Percentiles rank a stretch among this genome's conserved stretches.
phyloP scores from a whole-genome alignment of 2,329 filamentous ascomycete species.

The Purpureocillium lavendulum region DNA sequence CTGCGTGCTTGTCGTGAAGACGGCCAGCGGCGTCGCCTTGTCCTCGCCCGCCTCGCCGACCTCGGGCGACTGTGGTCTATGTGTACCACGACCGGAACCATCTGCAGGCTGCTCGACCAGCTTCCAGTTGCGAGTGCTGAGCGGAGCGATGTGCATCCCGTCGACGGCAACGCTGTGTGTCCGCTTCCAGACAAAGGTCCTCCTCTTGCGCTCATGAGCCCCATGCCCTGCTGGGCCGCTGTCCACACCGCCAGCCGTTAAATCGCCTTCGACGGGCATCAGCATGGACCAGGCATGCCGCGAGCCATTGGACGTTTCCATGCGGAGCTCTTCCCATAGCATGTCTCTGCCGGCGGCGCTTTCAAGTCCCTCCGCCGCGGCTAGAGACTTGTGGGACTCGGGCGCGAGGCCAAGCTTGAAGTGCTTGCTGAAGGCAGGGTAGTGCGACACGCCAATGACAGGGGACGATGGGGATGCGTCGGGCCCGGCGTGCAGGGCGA shows the following conservation, averaged over 20 bases:
- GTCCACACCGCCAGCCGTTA: neutral
- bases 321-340: slow-evolving; percentile 4
- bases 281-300: slow-evolving; percentile 6
- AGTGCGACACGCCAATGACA: slow-evolving; percentile 5
- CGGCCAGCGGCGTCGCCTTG: slow-evolving; percentile 1
- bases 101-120: slow-evolving; percentile 1
- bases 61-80: too few species aligned
- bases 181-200: slow-evolving; percentile 6
- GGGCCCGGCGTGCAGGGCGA: slow-evolving; percentile 2
- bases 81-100: too few species aligned
- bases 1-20: slow-evolving; percentile 5
- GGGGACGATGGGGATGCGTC: neutral
- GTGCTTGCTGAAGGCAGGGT: neutral
- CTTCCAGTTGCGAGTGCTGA: slow-evolving; percentile 9
- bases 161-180: slow-evolving; percentile 7
- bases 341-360: neutral
- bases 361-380: neutral
- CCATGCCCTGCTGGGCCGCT: neutral
- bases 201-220: neutral
- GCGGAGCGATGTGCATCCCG: slow-evolving; percentile 4
- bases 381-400: neutral
- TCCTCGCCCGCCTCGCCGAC: neutral
- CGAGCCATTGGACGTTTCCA: neutral
- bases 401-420: slow-evolving; percentile 4
- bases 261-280: neutral